Percentiles rank a stretch among this genome's conserved stretches.
These are phyloP conservation scores for Cylindricascospora bacillispora DNA, from an alignment of 1,139 yeast genomes.

Conservation along the genomic window DNA sequence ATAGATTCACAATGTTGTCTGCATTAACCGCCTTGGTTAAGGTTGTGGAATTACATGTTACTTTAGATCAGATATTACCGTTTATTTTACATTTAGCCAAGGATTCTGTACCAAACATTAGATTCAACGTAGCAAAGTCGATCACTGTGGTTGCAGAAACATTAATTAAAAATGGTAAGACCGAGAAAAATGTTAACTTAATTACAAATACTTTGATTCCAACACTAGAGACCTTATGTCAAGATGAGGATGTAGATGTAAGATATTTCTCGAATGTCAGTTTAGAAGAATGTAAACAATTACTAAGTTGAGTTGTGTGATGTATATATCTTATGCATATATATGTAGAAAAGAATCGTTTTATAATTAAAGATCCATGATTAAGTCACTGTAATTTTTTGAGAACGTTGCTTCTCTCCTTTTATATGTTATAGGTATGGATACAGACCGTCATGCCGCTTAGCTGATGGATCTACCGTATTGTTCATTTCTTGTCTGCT, in stretches of 20 bases:
- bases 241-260: conserved; percentile 81
- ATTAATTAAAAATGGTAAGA: conserved; percentile 26
- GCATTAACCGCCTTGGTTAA: conserved; percentile 73
- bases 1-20: conserved; percentile 81
- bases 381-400: too few species aligned
- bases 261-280: conserved; percentile 69
- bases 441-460: too few species aligned
- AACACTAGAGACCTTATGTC: conserved; percentile 47
- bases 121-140: conserved; percentile 89
- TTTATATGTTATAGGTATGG: too few species aligned
- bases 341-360: too few species aligned
- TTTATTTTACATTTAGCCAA: conserved; percentile 57
- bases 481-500: too few species aligned
- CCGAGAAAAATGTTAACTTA: conserved; percentile 21
- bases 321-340: too few species aligned
- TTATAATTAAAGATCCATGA: too few species aligned
- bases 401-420: too few species aligned
- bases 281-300: conserved; percentile 25
- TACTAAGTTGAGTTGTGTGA: conserved; percentile 4
- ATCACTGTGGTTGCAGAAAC: conserved; percentile 47
- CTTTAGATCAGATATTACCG: conserved; percentile 60
- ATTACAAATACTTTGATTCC: conserved; percentile 47
- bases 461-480: too few species aligned
- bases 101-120: conserved; percentile 86
- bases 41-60: conserved; percentile 44